These are phyloP conservation scores for Cladophialophora yegresii DNA, from an alignment of 2,329 filamentous ascomycete species.

Conservation along the genomic window DNA sequence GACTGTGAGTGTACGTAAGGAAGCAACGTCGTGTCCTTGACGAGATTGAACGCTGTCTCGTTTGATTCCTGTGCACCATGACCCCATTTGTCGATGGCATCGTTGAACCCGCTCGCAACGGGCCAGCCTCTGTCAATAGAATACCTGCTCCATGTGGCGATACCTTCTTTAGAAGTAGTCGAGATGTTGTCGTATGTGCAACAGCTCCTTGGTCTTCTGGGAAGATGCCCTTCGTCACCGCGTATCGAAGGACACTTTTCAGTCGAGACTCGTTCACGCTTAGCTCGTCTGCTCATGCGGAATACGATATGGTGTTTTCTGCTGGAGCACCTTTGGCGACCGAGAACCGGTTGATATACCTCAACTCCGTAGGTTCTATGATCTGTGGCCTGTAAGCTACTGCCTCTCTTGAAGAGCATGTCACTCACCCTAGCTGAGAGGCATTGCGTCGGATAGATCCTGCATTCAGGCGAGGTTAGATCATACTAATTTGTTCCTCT, in stretches of 20 bases:
- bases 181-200: slow-evolving; percentile 15
- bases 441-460: slow-evolving; percentile 21
- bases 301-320: not conserved
- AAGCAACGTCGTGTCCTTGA: slow-evolving; percentile 36
- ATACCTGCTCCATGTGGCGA: slow-evolving; percentile 17
- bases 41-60: slow-evolving; percentile 39
- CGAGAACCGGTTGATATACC: slow-evolving; percentile 9
- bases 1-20: too few relatives aligned
- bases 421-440: slow-evolving; percentile 20
- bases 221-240: slow-evolving; percentile 22
- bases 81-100: slow-evolving; percentile 36
- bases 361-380: slow-evolving; percentile 2
- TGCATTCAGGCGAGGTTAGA: too few relatives aligned
- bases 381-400: not conserved
- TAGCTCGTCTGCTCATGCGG: not conserved
- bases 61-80: slow-evolving; percentile 29
- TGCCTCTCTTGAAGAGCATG: too few relatives aligned
- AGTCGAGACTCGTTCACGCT: slow-evolving; percentile 14
- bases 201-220: slow-evolving; percentile 16
- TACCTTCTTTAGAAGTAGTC: slow-evolving; percentile 12
- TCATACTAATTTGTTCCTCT: too few relatives aligned
- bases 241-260: slow-evolving; percentile 19
- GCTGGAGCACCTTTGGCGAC: not conserved
- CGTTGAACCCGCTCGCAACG: slow-evolving; percentile 34
- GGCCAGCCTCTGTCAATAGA: slow-evolving; percentile 16